Base-by-base conservation (phyloP, 495 filamentous ascomycete genomes). In the Pseudoneurospora amorphoporcata region DNA sequence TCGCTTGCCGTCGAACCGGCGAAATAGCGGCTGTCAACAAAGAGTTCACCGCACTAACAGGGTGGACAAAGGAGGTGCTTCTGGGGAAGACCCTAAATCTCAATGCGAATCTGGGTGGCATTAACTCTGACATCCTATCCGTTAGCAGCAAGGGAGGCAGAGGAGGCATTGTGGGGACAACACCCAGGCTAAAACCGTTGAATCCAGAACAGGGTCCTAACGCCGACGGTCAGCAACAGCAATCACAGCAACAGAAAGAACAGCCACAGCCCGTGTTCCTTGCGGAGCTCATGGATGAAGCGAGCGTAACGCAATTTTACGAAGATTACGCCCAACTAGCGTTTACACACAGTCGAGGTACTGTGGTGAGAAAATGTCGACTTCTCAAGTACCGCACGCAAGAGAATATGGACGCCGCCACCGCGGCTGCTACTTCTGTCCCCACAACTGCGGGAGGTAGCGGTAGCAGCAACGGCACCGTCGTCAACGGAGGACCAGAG, bases 1-100 rank as follows among this genome's bases (percentile, higher is more conserved):
- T 99, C 71, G 92, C 97, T 61, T 97, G 93, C 75, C 88, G 95
- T 70, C 90, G 95, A 41, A 97, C 94, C 1, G 96, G 95, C 19
- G 95, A 98, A 79, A 89, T 99, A 45, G 94, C 93, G 3, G 91
- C 92, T 10, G 91, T 96, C 1, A 94, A 93, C 74, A 97, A 98
- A 77, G 95, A 98, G 79, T 99, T 99, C 79, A 91, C 89, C 42
- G 91, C 96, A 69, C 85, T 99, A 23, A 97, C 95, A 2, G 95
- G 95, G 9, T 99, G 95, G 95, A 91, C 90, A 72, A 94, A 94
- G 75, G 92, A 97, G 68, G 90, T 99, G 2, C 83, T 99, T 3
- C 84, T 98, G 4, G 95, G 95, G 70, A 93, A 93, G 79, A 91
- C 93, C 72, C 85, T 92, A 3, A 98, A 99, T 78, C 84, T 93